phyloP scores from a whole-genome alignment of 768 basidiomycete species.

The Tulasnella calospora region DNA sequence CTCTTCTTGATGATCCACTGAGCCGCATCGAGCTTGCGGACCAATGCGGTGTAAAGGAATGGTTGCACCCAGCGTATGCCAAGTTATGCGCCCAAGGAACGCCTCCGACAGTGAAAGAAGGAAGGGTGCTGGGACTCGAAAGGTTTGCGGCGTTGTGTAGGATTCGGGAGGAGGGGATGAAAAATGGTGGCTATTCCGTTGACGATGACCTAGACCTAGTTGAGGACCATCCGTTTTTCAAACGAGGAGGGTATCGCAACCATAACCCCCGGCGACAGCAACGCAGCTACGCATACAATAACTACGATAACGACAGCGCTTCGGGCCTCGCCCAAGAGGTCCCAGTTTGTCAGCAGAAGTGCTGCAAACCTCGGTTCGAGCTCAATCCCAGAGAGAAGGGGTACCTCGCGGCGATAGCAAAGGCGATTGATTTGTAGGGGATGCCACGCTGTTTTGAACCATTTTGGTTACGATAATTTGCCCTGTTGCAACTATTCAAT shows the following conservation, averaged over 20 bases:
- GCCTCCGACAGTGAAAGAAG: conserved; percentile 6
- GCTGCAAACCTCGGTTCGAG: neutral
- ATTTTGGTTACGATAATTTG: too few species aligned
- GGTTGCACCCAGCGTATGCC: conserved; percentile 16
- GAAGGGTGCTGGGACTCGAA: neutral
- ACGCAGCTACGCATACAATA: too few species aligned
- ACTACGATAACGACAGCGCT: too few species aligned
- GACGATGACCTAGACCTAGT: too few species aligned
- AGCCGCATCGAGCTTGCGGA: conserved; percentile 12
- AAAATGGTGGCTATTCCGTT: neutral
- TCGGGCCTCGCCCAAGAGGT: too few species aligned
- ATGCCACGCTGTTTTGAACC: too few species aligned
- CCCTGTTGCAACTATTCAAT: too few species aligned
- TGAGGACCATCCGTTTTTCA: too few species aligned
- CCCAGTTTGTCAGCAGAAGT: neutral
- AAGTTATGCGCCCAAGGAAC: neutral
- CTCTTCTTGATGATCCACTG: neutral
- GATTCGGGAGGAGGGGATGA: neutral
- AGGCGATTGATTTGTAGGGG: neutral
- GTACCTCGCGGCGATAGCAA: neutral
- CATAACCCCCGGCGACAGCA: neutral
- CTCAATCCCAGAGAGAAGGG: neutral
- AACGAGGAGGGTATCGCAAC: too few species aligned
- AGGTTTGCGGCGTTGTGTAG: conserved; percentile 8
- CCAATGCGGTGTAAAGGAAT: neutral